Conservation (phyloP, 2,329 filamentous ascomycete species). For the Cytospora paraplurivora region DNA sequence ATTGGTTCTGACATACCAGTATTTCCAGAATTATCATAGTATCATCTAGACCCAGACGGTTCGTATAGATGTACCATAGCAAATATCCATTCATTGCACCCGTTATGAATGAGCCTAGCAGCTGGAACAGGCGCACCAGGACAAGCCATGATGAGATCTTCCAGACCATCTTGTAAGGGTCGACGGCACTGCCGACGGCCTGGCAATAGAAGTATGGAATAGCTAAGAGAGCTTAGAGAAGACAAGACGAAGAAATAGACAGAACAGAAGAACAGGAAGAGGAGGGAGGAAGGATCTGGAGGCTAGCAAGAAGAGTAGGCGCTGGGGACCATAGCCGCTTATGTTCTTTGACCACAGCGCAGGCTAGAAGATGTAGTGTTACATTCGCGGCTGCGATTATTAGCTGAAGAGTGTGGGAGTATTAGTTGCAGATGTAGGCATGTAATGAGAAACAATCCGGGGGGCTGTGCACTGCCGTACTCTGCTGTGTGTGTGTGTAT, state of each 20-base stretch:
- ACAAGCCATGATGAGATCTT: slow-evolving; percentile 40
- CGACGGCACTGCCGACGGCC: slow-evolving; percentile 6
- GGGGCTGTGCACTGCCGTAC: slow-evolving; percentile 23
- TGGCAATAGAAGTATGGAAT: background rate
- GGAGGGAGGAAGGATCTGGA: background rate
- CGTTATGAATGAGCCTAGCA: slow-evolving; percentile 36
- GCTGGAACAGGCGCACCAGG: slow-evolving; percentile 38
- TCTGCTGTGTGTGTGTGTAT: background rate
- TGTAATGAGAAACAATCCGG: slow-evolving; percentile 16
- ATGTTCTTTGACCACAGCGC: slow-evolving; percentile 7
- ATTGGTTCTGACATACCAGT: slow-evolving; percentile 37
- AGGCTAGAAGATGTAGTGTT: slow-evolving; percentile 11
- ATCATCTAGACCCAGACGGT: slow-evolving; percentile 34
- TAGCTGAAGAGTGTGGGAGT: slow-evolving; percentile 13
- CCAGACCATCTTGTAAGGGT: slow-evolving; percentile 27
- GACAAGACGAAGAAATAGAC: background rate
- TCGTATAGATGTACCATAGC: slow-evolving; percentile 36
- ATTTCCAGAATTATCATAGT: slow-evolving; percentile 39
- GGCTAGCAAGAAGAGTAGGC: slow-evolving; percentile 1
- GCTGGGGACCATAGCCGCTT: slow-evolving; percentile 3
- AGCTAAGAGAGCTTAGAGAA: background rate
- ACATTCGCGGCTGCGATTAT: slow-evolving; percentile 11
- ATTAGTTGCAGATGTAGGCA: slow-evolving; percentile 9
- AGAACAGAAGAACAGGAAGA: slow-evolving; percentile 2
- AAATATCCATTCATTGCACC: slow-evolving; percentile 41